Evolutionary conservation across 306 rosid species (phyloP).

Genomic region (Trifolium pratense): DNA sequence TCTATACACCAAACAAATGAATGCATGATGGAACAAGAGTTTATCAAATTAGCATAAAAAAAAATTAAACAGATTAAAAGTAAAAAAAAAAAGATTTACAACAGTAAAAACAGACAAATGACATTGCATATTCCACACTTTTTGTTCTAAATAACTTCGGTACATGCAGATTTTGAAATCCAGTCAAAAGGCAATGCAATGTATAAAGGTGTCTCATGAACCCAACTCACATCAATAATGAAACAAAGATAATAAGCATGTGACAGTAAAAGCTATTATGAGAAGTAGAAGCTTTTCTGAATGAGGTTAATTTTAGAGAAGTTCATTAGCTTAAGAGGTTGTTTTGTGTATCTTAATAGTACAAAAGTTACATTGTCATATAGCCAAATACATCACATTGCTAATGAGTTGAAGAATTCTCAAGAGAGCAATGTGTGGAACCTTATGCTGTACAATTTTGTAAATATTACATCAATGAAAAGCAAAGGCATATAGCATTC

Average conservation of each 20-base stretch:
- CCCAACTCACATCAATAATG: background rate
- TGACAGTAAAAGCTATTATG: background rate
- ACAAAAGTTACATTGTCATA: constrained; percentile 32
- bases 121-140: background rate
- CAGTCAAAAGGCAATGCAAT: background rate
- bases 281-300: background rate
- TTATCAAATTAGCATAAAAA: no score
- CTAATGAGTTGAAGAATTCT: constrained; percentile 33
- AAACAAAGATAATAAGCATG: background rate
- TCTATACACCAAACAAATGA: no score
- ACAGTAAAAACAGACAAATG: background rate
- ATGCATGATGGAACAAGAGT: no score
- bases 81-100: background rate
- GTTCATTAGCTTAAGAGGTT: constrained; percentile 32
- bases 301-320: constrained; percentile 24
- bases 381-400: constrained; percentile 12
- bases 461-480: constrained; percentile 48
- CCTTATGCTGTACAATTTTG: constrained; percentile 61
- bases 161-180: background rate
- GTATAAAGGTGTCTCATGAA: no score
- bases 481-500: constrained; percentile 27
- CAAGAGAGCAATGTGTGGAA: constrained; percentile 35
- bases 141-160: background rate
- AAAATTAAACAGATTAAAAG: no score
- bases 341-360: constrained; percentile 34